Base-by-base conservation (phyloP, 352 stramenopile species). In the Phytophthora multivora region DNA sequence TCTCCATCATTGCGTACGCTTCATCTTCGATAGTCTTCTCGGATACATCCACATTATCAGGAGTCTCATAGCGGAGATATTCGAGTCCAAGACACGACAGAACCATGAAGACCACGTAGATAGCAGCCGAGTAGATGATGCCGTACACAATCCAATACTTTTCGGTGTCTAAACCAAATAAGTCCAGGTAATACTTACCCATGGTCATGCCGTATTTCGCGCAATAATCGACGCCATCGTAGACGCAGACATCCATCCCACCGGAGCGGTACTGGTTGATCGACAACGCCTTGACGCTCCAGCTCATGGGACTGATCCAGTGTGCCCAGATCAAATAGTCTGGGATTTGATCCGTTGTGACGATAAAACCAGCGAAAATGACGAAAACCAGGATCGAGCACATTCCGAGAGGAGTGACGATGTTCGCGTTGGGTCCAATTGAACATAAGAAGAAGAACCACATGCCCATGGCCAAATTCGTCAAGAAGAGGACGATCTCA, bases 301-400 rank as follows among this genome's bases (percentile, higher is more conserved):
- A 87, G 7, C 59, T 41, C 31, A 87, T 66, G 1, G 77, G 79
- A 31, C 77, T 80, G 25, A 83, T 59, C 60, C 67, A 86, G 62
- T 83, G 83, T 2, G 74, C 28, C 79, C 79, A 87, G 10, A 72
- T 69, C 26, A 71, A 73, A n/a, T 58, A 67, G 15, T 68, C 51
- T 3, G 75, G 77, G 13, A 87, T 79, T 11, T 68, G 36, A 23
- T 79, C 42, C 12, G 66, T 62, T 5, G 63, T 66, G 16, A 82
- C 67, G 49, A 79, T 66, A 38, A 81, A 85, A 33, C 77, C 77
- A 0, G 45, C 49, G 42, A 80, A 85, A 26, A 85, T 50, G 28
- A 82, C 55, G 55, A 69, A 77, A 28, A 83, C 25, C 10, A 70
- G 40, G 21, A 79, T 42, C 8, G 57, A 55, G 25, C 78, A 23